phyloP scores from a whole-genome alignment of 2,329 filamentous ascomycete species.

The Colletotrichum ledebouriae region DNA sequence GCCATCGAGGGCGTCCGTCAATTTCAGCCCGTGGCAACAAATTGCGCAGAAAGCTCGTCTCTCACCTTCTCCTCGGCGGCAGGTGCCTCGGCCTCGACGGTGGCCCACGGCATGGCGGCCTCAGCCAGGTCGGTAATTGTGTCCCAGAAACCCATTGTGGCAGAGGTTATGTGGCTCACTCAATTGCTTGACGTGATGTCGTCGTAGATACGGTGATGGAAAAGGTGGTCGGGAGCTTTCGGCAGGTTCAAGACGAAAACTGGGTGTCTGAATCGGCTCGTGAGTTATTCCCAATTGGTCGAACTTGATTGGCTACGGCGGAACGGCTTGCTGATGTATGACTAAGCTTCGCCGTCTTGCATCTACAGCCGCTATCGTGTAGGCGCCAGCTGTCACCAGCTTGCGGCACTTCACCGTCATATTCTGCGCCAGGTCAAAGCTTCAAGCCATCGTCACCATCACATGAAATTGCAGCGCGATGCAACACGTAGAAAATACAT shows the following conservation, averaged over 20 bases:
- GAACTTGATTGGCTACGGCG: slow-evolving; percentile 59
- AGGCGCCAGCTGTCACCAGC: slow-evolving; percentile 5
- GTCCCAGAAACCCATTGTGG: slow-evolving; percentile 77
- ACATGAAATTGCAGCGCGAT: slow-evolving; percentile 14
- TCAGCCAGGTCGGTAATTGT: slow-evolving; percentile 73
- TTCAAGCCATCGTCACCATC: slow-evolving; percentile 23
- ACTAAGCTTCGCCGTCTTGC: slow-evolving; percentile 24
- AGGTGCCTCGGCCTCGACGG: slow-evolving; percentile 76
- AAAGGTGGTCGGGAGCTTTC: slow-evolving; percentile 58
- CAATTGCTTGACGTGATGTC: slow-evolving; percentile 43
- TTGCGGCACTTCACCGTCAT: neutral
- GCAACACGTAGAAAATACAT: neutral
- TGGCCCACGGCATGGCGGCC: slow-evolving; percentile 74
- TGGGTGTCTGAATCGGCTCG: slow-evolving; percentile 52
- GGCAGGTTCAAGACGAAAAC: slow-evolving; percentile 46
- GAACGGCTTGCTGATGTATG: slow-evolving; percentile 22
- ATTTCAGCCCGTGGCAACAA: slow-evolving; percentile 26
- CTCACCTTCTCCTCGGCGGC: slow-evolving; percentile 74
- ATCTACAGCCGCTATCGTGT: neutral
- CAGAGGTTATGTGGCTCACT: slow-evolving; percentile 53
- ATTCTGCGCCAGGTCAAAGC: slow-evolving; percentile 1
- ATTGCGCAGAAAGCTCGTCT: slow-evolving; percentile 41
- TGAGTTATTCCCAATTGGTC: slow-evolving; percentile 64
- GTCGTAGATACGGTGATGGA: slow-evolving; percentile 43
- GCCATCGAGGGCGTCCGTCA: neutral